Percentiles rank a stretch among this genome's conserved stretches.
Evolutionary conservation across 345 rosid genomes (phyloP).

Genomic region (Pelargonium nanum): DNA sequence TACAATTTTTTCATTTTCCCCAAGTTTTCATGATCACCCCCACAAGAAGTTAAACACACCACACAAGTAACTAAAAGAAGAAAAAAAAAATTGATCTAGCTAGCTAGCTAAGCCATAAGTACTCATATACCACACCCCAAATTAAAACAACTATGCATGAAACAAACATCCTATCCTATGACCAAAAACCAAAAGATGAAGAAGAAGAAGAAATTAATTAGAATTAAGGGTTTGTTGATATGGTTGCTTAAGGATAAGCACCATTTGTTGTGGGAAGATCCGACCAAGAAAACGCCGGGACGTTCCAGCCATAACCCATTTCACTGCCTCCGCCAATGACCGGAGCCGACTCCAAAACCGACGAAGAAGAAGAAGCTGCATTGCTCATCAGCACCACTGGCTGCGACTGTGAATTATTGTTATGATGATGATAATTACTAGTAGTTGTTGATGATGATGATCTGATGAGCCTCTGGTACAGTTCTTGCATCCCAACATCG

Average conservation of each 20-base stretch:
- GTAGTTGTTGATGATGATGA: conserved; percentile 19
- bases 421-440: conserved; percentile 5
- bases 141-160: neutral
- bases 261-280: conserved; percentile 60
- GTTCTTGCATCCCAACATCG: conserved; percentile 42
- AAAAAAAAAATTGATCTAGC: too few species aligned
- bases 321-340: conserved; percentile 26
- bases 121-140: neutral
- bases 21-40: too few species aligned
- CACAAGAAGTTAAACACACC: neutral
- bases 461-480: conserved; percentile 49
- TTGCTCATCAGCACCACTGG: conserved; percentile 18
- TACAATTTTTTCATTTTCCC: too few species aligned
- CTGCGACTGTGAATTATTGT: neutral
- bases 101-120: neutral
- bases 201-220: neutral
- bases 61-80: neutral
- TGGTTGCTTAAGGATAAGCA: conserved; percentile 38
- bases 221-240: neutral
- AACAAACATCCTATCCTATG: neutral
- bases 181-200: conserved; percentile 1
- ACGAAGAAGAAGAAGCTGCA: conserved; percentile 23
- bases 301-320: conserved; percentile 36
- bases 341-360: conserved; percentile 39
- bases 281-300: conserved; percentile 47